These are phyloP conservation scores for Termitomyces sp. DNA, from an alignment of 768 basidiomycete genomes.

Conservation along the genomic window DNA sequence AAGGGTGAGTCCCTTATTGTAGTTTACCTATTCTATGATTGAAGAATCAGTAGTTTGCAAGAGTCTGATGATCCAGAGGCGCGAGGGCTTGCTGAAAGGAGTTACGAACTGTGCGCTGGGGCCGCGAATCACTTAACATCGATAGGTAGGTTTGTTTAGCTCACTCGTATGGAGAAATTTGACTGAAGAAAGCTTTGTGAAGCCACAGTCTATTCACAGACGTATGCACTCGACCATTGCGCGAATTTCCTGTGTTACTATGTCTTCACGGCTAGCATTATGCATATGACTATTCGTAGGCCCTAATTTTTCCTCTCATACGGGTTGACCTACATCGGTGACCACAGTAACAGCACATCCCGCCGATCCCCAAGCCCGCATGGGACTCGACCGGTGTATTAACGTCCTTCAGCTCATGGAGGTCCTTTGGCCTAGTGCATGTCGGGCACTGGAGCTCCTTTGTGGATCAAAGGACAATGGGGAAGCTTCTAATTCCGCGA, in stretches of 20 bases:
- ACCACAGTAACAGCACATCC: constrained; percentile 55
- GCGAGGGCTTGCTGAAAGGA: constrained; percentile 50
- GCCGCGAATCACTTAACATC: constrained; percentile 79
- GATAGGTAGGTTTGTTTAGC: constrained; percentile 49
- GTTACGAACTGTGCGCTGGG: constrained; percentile 66
- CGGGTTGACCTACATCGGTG: constrained; percentile 2
- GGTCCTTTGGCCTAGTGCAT: constrained; percentile 71
- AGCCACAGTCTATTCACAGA: constrained; percentile 59
- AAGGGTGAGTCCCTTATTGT: constrained; percentile 26
- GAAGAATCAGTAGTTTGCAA: constrained; percentile 24
- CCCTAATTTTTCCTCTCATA: neutral
- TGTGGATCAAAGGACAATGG: constrained; percentile 50
- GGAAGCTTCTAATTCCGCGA: constrained; percentile 16
- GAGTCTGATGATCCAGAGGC: constrained; percentile 47
- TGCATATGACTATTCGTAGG: constrained; percentile 73
- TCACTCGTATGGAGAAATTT: neutral
- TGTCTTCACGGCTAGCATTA: constrained; percentile 73
- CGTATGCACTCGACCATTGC: constrained; percentile 53
- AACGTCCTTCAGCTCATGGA: constrained; percentile 61
- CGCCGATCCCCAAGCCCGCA: constrained; percentile 61
- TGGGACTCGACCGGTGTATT: constrained; percentile 64
- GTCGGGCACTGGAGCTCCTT: constrained; percentile 67
- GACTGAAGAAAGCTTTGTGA: neutral
- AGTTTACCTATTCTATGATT: neutral
- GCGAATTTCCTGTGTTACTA: constrained; percentile 76